Evolutionary conservation across 2,329 filamentous ascomycete genomes (phyloP), one percentile per base, ranked within the genome.

Genomic region (Fusarium robinianum): DNA sequence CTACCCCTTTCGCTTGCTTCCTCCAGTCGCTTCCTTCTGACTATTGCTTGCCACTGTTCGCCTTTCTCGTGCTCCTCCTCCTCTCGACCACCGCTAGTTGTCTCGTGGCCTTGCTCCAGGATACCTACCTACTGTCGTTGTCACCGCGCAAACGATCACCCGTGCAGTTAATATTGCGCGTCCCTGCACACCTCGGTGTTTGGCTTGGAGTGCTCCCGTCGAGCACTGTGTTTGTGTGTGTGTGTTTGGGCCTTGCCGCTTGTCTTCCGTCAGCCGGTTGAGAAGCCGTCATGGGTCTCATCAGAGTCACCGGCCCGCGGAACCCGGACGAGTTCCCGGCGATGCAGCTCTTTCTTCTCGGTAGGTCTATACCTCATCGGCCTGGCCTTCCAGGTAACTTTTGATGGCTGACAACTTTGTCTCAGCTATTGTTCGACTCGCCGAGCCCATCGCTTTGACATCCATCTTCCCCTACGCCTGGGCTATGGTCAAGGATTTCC

Each of bases 391-490:
- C 8, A n/a, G n/a, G n/a, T n/a, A 23, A 26, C 16, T 24, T 15
- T 17, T 12, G 16, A 27, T 8, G n/a, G n/a, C n/a, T n/a, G n/a
- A n/a, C 23, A 14, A 1, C 26, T 15, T 51, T 25, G 4, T 14
- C 5, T 11, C 44, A 95, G 90, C 90, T 67, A 89, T 96, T 75
- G 91, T 95, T 64, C 89, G 91, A 52, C 82, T 96, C 57, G 88
- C 90, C 39, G 91, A 96, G 69, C 91, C 91, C 15, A 92, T 96
- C 60, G 90, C 91, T 36, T 80, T 96, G 53, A 96, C 90, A 2
- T 94, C 88, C 63, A 94, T 96, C 68, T 95, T 92, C 61, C 91
- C 91, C 14, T 96, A 96, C 68, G 88, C 88, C 48, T 95, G 87
- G 87, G 80, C 86, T 48, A 83, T 92, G 57, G 84, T 92, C 56